Evolutionary conservation across 768 basidiomycete species (phyloP).

Genomic region (Butyriboletus loyo): DNA sequence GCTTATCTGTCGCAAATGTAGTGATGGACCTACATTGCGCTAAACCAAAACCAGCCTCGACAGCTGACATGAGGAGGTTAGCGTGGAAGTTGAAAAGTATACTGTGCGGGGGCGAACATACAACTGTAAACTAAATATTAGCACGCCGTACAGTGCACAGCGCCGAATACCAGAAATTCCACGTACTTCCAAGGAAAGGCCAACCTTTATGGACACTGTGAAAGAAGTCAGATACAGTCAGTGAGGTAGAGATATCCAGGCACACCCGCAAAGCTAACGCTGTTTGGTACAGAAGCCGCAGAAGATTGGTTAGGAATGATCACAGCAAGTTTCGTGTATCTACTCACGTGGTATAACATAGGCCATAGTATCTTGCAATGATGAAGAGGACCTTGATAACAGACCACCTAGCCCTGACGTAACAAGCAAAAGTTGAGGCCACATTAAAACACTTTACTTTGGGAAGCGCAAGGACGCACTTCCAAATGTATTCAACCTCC

Average conservation of each 20-base stretch:
- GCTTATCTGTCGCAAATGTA: not conserved
- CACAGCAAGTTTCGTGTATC: not conserved
- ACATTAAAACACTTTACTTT: not conserved
- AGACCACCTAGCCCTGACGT: not conserved
- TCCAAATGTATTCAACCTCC: slow-evolving; percentile 3
- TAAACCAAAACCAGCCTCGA: not conserved
- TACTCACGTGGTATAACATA: not conserved
- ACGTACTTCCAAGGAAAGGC: not conserved
- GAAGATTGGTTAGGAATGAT: not conserved
- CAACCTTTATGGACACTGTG: not conserved
- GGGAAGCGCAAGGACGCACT: not conserved
- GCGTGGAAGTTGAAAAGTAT: not conserved
- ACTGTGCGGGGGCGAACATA: not conserved
- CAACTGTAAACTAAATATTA: not conserved
- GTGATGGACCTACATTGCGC: not conserved
- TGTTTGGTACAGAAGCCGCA: not conserved
- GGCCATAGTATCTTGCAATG: slow-evolving; percentile 5
- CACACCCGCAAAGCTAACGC: not conserved
- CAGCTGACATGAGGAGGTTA: not conserved
- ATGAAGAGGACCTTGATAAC: not conserved
- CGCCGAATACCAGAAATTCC: not conserved
- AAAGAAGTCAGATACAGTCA: not conserved
- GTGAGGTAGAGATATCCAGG: not conserved
- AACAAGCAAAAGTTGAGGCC: not conserved
- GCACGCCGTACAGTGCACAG: not conserved